phyloP scores from a whole-genome alignment of 495 filamentous ascomycete species.

The Apodospora peruviana region DNA sequence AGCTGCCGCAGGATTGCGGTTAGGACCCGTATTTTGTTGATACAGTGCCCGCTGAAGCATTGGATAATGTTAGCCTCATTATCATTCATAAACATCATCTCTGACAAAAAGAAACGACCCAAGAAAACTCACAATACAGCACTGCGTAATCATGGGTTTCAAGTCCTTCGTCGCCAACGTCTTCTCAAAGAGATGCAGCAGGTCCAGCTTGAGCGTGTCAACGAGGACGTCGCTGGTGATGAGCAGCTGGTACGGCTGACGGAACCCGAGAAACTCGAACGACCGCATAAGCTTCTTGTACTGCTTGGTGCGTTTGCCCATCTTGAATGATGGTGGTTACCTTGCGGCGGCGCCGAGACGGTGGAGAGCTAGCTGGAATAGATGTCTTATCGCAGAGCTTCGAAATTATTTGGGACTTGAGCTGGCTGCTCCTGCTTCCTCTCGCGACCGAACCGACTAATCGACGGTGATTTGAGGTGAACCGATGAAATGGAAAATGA shows the following conservation, averaged over 20 bases:
- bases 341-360: no score
- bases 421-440: no score
- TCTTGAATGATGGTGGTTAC: constrained; percentile 9
- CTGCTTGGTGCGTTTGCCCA: constrained; percentile 85
- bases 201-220: constrained; percentile 59
- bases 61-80: no score
- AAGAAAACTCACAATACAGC: constrained; percentile 26
- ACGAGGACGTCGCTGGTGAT: constrained; percentile 28
- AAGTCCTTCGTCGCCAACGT: constrained; percentile 62
- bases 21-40: constrained; percentile 43
- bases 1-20: constrained; percentile 50
- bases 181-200: constrained; percentile 61
- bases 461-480: no score
- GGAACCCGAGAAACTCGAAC: constrained; percentile 58
- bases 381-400: no score
- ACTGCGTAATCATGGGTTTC: constrained; percentile 64
- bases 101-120: background rate
- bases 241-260: constrained; percentile 90
- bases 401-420: no score
- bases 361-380: no score
- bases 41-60: constrained; percentile 64
- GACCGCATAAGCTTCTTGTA: constrained; percentile 96
- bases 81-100: no score
- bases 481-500: no score
- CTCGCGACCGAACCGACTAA: no score